Conservation (phyloP, 352 stramenopile genomes). For the Globisporangium cederbergense region DNA sequence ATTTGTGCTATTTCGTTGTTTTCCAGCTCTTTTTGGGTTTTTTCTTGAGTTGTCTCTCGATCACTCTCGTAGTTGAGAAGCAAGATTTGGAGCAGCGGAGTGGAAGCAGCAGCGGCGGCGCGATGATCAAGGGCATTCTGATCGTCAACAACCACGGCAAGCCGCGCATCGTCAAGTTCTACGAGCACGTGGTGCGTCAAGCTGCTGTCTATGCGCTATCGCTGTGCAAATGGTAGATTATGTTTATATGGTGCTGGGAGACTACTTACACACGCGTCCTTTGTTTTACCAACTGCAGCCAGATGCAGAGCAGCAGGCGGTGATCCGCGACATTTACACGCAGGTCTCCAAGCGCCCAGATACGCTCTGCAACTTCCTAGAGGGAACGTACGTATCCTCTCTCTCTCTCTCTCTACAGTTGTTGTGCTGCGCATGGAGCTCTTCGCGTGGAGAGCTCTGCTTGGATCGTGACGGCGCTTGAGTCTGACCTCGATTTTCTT, state of each 20-base stretch:
- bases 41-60: not conserved
- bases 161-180: slow-evolving; percentile 98
- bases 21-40: no score
- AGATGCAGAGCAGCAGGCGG: slow-evolving; percentile 95
- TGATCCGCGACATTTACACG: slow-evolving; percentile 98
- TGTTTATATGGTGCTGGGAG: not conserved
- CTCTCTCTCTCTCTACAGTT: not conserved
- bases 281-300: slow-evolving; percentile 36
- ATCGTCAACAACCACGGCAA: slow-evolving; percentile 99
- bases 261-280: not conserved
- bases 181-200: slow-evolving; percentile 93
- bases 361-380: slow-evolving; percentile 99
- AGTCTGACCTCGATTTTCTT: not conserved
- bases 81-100: slow-evolving; percentile 6
- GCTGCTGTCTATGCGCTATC: not conserved
- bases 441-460: not conserved
- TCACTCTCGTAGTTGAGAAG: no score
- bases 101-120: not conserved
- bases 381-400: slow-evolving; percentile 84
- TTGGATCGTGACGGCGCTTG: slow-evolving; percentile 1
- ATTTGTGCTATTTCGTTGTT: no score
- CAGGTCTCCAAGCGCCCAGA: slow-evolving; percentile 98
- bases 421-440: not conserved
- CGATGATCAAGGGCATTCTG: slow-evolving; percentile 98
- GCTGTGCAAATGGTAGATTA: not conserved